Base-by-base conservation (phyloP, 768 basidiomycete species). In the Lactarius indigo region DNA sequence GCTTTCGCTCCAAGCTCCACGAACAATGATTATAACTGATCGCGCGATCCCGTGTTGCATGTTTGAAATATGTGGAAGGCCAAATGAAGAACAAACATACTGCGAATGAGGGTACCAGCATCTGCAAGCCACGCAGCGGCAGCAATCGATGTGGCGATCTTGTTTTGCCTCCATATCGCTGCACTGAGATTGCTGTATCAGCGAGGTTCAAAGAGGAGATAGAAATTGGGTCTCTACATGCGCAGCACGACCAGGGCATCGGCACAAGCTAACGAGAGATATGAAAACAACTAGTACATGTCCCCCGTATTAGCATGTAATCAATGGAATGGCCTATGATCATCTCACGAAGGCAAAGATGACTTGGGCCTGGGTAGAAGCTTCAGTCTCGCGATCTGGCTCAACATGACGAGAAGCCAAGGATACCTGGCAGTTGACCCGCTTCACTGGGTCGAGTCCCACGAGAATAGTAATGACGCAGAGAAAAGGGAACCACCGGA, bases 241-340 rank as follows among this genome's bases (percentile, higher is more conserved):
- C 67, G 67, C 30, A 65, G 42, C 28, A 68, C 52, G 31, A 61
- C 57, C n/a, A 68, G 63, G 3, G 41, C 57, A 26, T 63, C 61
- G 18, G 67, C 59, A 18, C 26, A 68, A 2, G 57, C 28, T 30
- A 64, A 57, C 4, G 63, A 26, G 30, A 61, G 23, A 18, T 12
- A 35, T 5, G 26, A 30, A 52, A 65, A 57, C 44, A 28, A 3
- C 67, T 68, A n/a, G n/a, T n/a, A 41, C 20, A 17, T n/a, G n/a
- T 28, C 33, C 13, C 4, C 6, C 17, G 41, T 18, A 28, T 47
- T 50, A 5, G 47, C n/a, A 30, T 26, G 7, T 57, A 7, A 10
- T 2, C 31, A 9, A 12, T 23, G 41, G 26, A 33, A 26, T 15
- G 33, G 10, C 3, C 10, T 6, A 33, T n/a, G 9, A n/a, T n/a